Evolutionary conservation across 164 flowering plant species (phyloP).

Genomic region (Magnolia changhungtana): DNA sequence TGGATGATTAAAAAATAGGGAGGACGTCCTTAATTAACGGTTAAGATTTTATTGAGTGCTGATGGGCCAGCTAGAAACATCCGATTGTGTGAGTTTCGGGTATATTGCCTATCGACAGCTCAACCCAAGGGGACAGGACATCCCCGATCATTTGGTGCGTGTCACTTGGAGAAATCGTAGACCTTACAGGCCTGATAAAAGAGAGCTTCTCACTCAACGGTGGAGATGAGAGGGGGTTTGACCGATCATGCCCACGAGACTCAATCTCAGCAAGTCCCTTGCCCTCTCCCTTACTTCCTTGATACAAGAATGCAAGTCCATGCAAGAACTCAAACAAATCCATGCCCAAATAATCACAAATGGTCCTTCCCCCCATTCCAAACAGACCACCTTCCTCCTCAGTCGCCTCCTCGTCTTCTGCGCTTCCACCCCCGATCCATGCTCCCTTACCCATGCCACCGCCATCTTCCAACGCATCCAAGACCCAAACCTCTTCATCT

Average conservation of each 20-base stretch:
- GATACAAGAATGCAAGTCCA: slow-evolving; percentile 42
- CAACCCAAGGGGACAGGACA: no score
- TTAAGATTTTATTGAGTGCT: no score
- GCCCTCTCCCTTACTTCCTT: slow-evolving; percentile 11
- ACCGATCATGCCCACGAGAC: not conserved
- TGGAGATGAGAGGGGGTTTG: not conserved
- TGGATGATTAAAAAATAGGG: no score
- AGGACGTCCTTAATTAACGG: no score
- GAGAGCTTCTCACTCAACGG: not conserved
- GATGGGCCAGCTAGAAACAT: no score
- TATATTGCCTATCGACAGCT: no score
- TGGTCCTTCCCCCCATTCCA: slow-evolving; percentile 28
- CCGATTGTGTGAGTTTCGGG: no score
- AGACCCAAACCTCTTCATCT: slow-evolving; percentile 33
- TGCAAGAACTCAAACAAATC: slow-evolving; percentile 49
- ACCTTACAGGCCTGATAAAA: no score
- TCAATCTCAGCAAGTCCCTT: not conserved
- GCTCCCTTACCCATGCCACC: slow-evolving; percentile 46
- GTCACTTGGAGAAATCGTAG: no score
- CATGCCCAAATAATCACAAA: slow-evolving; percentile 45
- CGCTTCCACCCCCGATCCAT: slow-evolving; percentile 29
- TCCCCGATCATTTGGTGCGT: no score
- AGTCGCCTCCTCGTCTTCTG: slow-evolving; percentile 59
- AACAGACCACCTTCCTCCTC: slow-evolving; percentile 38
- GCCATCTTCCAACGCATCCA: slow-evolving; percentile 32